phyloP scores from a whole-genome alignment of 768 basidiomycete genomes.

The Cystofilobasidium capitatum region DNA sequence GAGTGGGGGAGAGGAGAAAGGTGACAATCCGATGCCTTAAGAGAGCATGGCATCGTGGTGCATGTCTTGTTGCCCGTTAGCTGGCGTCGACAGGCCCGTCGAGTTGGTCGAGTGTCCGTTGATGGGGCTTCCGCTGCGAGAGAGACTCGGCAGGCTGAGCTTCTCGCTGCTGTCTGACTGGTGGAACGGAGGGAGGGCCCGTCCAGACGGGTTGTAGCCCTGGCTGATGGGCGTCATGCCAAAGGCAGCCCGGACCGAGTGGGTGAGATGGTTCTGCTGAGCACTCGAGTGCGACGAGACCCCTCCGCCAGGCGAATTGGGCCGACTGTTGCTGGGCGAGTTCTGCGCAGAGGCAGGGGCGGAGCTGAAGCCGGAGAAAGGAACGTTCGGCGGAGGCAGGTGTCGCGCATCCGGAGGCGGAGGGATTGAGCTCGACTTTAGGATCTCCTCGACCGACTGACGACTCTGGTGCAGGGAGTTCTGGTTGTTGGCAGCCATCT shows the following conservation, averaged over 20 bases:
- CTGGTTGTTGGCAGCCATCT: background rate
- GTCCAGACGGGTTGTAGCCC: background rate
- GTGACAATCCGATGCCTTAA: no score
- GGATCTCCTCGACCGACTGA: slow-evolving; percentile 41
- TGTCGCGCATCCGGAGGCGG: slow-evolving; percentile 36
- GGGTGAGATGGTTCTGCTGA: slow-evolving; percentile 52
- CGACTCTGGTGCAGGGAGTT: slow-evolving; percentile 5
- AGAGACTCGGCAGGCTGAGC: slow-evolving; percentile 10
- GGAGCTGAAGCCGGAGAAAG: slow-evolving; percentile 26
- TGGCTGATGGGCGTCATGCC: background rate
- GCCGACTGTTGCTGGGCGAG: slow-evolving; percentile 35
- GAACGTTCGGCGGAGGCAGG: slow-evolving; percentile 35
- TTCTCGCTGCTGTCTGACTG: background rate
- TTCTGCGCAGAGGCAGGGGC: slow-evolving; percentile 35
- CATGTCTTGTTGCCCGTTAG: no score
- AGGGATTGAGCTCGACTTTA: slow-evolving; percentile 36
- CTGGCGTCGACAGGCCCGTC: no score
- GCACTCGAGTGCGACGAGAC: slow-evolving; percentile 25
- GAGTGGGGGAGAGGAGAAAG: no score
- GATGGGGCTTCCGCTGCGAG: background rate
- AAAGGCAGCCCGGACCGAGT: slow-evolving; percentile 55
- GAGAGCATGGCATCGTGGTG: no score
- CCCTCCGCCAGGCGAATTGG: slow-evolving; percentile 33
- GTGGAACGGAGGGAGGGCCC: slow-evolving; percentile 4
- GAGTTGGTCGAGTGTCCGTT: no score